Percentiles rank a stretch among this genome's conserved stretches.
Evolutionary conservation across 1,139 yeast genomes (phyloP).

Genomic region (Candida buenavistaensis): DNA sequence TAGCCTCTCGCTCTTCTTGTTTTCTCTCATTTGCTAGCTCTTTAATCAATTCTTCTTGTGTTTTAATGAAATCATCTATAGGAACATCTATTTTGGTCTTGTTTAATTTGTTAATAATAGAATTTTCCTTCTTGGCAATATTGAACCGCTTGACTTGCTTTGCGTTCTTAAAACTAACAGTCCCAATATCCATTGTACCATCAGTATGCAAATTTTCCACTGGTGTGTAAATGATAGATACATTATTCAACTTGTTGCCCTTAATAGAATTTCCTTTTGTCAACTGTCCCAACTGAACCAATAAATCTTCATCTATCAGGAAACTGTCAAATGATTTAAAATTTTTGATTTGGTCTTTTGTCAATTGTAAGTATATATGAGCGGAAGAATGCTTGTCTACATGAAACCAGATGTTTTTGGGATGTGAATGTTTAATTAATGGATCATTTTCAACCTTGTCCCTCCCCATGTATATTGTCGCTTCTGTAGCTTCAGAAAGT

Average conservation of each 20-base stretch:
- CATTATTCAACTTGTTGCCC: slow-evolving; percentile 70
- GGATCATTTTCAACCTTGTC: slow-evolving; percentile 78
- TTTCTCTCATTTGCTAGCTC: slow-evolving; percentile 36
- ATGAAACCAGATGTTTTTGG: slow-evolving; percentile 80
- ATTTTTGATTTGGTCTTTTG: slow-evolving; percentile 39
- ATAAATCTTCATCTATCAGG: slow-evolving; percentile 50
- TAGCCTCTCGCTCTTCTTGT: slow-evolving; percentile 32
- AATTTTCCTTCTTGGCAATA: slow-evolving; percentile 60
- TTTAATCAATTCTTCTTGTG: slow-evolving; percentile 39
- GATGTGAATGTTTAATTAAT: slow-evolving; percentile 67
- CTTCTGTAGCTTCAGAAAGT: slow-evolving; percentile 24
- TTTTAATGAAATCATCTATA: slow-evolving; percentile 52
- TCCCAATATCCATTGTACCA: slow-evolving; percentile 81
- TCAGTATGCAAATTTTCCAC: slow-evolving; percentile 71
- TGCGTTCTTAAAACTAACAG: slow-evolving; percentile 68
- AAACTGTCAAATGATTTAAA: slow-evolving; percentile 31
- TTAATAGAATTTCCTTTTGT: slow-evolving; percentile 81
- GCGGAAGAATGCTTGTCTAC: slow-evolving; percentile 81
- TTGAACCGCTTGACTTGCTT: slow-evolving; percentile 54
- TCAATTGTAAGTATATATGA: slow-evolving; percentile 70
- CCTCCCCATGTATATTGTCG: slow-evolving; percentile 65
- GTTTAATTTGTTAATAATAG: slow-evolving; percentile 62
- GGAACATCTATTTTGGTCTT: slow-evolving; percentile 56
- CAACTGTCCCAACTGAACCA: slow-evolving; percentile 68
- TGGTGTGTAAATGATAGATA: slow-evolving; percentile 74